Evolutionary conservation across 2,329 filamentous ascomycete species (phyloP).

Genomic region (Aspergillus ochraceoroseus): DNA sequence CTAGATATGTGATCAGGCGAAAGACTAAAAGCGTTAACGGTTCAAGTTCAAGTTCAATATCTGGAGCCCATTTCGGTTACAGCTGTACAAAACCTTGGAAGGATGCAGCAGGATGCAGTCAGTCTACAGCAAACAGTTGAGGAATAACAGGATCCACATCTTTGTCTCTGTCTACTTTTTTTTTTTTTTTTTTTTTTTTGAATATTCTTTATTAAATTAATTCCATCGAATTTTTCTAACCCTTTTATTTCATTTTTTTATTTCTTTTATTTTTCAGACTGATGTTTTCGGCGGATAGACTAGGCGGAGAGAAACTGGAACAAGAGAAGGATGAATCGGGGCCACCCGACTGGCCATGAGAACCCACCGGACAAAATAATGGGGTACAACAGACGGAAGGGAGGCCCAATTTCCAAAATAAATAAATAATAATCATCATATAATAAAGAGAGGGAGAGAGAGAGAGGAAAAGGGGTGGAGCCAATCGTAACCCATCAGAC

Average conservation of each 20-base stretch:
- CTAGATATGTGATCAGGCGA: slow-evolving; percentile 35
- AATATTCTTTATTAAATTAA: slow-evolving; percentile 15
- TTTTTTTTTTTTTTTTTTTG: slow-evolving; percentile 18
- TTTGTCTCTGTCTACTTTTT: slow-evolving; percentile 13
- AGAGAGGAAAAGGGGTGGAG: slow-evolving; percentile 21
- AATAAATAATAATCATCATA: slow-evolving; percentile 4
- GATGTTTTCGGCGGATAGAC: slow-evolving; percentile 20
- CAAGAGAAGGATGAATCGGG: slow-evolving; percentile 21
- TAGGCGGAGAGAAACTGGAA: slow-evolving; percentile 14
- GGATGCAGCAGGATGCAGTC: too few relatives aligned
- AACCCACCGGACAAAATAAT: slow-evolving; percentile 19
- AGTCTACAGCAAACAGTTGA: slow-evolving; percentile 36
- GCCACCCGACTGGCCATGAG: slow-evolving; percentile 25
- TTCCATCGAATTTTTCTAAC: slow-evolving; percentile 7
- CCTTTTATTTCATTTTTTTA: slow-evolving; percentile 11
- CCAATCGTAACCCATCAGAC: slow-evolving; percentile 18
- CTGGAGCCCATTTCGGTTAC: slow-evolving; percentile 33
- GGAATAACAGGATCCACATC: slow-evolving; percentile 30
- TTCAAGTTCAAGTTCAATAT: slow-evolving; percentile 25
- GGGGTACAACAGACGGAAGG: slow-evolving; percentile 19
- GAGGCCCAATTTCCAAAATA: slow-evolving; percentile 11
- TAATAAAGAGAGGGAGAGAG: slow-evolving; percentile 7
- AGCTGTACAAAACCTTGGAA: slow-evolving; percentile 32
- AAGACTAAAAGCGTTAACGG: slow-evolving; percentile 30
- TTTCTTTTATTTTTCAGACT: slow-evolving; percentile 17